These are phyloP conservation scores for Pseudogymnoascus sp. DNA, from an alignment of 2,329 filamentous ascomycete species.

Conservation along the genomic window DNA sequence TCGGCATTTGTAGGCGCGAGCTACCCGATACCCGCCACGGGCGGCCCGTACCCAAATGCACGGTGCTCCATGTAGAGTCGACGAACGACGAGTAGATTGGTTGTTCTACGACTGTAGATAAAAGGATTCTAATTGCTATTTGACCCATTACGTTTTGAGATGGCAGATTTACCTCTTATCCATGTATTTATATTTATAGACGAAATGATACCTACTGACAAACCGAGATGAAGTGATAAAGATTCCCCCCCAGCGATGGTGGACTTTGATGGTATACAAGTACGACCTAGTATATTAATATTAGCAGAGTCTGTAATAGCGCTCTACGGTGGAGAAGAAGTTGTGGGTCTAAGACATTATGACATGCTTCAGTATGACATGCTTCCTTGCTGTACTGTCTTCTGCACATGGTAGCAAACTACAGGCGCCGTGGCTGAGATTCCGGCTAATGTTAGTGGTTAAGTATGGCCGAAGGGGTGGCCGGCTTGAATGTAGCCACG, in stretches of 20 bases:
- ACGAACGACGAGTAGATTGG: neutral
- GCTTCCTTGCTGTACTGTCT: neutral
- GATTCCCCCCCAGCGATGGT: neutral
- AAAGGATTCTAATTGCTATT: neutral
- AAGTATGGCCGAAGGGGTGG: neutral
- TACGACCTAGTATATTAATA: neutral
- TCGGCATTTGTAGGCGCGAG: slow-evolving; percentile 2
- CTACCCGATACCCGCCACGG: neutral
- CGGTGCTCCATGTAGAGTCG: neutral
- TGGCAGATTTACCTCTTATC: neutral
- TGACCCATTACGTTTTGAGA: neutral
- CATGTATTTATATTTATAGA: neutral
- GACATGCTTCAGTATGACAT: neutral
- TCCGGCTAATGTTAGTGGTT: neutral
- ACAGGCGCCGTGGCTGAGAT: neutral
- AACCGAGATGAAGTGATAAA: neutral
- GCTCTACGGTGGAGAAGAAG: neutral
- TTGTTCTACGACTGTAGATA: neutral
- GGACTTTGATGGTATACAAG: neutral
- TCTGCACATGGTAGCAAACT: neutral
- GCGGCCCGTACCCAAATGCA: neutral
- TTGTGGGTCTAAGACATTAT: neutral
- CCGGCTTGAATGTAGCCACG: neutral
- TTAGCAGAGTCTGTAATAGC: neutral
- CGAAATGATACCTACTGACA: neutral